phyloP scores from a whole-genome alignment of 1,139 yeast species.

The Hansenula anomala region DNA sequence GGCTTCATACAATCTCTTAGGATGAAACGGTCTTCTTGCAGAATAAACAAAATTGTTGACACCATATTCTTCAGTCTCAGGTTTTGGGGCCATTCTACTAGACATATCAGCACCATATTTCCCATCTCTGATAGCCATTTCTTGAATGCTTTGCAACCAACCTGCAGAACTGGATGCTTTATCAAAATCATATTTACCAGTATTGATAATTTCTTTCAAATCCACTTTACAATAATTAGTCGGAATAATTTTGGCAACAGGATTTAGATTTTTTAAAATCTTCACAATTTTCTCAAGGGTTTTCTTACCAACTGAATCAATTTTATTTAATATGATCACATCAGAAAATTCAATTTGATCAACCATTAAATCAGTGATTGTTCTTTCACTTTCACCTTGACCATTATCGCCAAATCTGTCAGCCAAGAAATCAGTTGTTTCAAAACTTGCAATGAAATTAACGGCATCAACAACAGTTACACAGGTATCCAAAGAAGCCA shows the following conservation, averaged over 20 bases:
- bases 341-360: slow-evolving; percentile 45
- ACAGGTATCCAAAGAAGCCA: slow-evolving; percentile 38
- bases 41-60: slow-evolving; percentile 38
- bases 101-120: slow-evolving; percentile 25
- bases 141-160: slow-evolving; percentile 40
- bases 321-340: slow-evolving; percentile 37
- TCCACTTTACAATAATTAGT: slow-evolving; percentile 36
- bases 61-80: slow-evolving; percentile 37
- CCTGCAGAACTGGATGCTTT: slow-evolving; percentile 41
- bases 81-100: slow-evolving; percentile 25
- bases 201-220: slow-evolving; percentile 29
- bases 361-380: slow-evolving; percentile 40
- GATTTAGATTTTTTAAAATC: slow-evolving; percentile 34
- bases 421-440: slow-evolving; percentile 37
- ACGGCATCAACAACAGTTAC: slow-evolving; percentile 43
- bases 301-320: slow-evolving; percentile 25
- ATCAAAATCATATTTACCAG: slow-evolving; percentile 34
- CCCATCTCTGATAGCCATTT: slow-evolving; percentile 35
- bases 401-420: slow-evolving; percentile 37
- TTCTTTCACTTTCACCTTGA: slow-evolving; percentile 35
- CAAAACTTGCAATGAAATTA: slow-evolving; percentile 35
- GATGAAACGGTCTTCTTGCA: slow-evolving; percentile 39
- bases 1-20: slow-evolving; percentile 34
- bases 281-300: slow-evolving; percentile 25
- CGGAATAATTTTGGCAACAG: slow-evolving; percentile 33